A percentile compares a stretch with the other conserved stretches of the same genome.
These are phyloP conservation scores for Thymus mandschuricus DNA, from an alignment of 257 asterid species.

Conservation along the genomic window DNA sequence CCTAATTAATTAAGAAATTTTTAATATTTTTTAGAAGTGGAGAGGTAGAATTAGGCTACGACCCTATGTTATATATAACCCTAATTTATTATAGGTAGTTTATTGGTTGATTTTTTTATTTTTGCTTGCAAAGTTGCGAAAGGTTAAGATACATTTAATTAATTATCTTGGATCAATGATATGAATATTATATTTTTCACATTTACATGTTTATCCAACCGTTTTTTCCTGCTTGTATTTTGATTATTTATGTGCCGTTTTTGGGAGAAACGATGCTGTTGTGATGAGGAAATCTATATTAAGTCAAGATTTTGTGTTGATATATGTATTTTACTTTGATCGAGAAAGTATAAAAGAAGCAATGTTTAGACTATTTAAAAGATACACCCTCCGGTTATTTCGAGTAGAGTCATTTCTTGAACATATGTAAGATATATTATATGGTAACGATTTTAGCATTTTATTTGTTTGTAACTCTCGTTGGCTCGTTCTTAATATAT, in stretches of 20 bases:
- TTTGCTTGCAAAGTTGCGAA: neutral
- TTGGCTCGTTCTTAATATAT: no score
- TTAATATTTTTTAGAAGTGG: neutral
- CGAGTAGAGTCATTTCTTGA: no score
- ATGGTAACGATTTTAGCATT: no score
- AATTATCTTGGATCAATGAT: neutral
- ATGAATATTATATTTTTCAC: neutral
- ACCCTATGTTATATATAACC: conserved; percentile 8
- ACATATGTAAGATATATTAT: no score
- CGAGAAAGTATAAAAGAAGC: neutral
- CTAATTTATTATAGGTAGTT: neutral
- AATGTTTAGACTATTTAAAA: neutral
- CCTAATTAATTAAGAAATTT: neutral
- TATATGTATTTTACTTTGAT: neutral
- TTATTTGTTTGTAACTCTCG: no score
- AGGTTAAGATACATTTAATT: conserved; percentile 3
- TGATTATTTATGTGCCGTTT: conserved; percentile 6
- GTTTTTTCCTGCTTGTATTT: neutral
- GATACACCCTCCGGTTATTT: no score
- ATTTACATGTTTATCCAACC: neutral
- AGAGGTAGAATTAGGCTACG: conserved; percentile 13
- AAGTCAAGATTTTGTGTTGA: neutral
- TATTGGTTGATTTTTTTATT: neutral
- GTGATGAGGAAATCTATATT: neutral
- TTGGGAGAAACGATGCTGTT: neutral